Conservation (phyloP, 768 basidiomycete species). For the Cyclocybe aegerita region DNA sequence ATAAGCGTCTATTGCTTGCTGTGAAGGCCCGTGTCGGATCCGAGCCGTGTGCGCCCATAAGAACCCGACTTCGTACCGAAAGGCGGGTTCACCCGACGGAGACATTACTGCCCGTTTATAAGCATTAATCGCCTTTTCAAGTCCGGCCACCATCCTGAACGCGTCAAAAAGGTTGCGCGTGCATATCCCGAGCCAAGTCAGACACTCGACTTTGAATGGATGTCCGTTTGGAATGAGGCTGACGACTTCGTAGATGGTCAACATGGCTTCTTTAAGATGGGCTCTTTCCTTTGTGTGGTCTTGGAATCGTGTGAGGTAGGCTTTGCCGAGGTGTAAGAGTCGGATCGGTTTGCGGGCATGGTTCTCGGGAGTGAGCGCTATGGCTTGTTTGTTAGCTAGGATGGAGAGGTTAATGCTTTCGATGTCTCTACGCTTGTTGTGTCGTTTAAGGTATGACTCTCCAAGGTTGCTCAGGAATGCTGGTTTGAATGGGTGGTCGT, state of each 20-base stretch:
- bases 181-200: neutral
- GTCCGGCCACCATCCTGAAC: neutral
- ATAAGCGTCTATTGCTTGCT: conserved; percentile 1
- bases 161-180: neutral
- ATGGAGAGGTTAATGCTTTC: neutral
- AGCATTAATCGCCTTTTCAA: neutral
- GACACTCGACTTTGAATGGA: neutral
- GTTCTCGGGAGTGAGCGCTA: neutral
- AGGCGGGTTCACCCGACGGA: neutral
- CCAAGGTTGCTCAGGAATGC: neutral
- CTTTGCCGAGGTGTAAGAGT: neutral
- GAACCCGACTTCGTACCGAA: neutral
- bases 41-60: neutral
- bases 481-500: neutral
- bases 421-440: neutral
- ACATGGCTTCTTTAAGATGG: neutral
- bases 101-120: neutral
- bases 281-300: neutral
- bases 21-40: neutral
- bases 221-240: neutral
- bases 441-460: too few relatives aligned
- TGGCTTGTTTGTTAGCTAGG: neutral
- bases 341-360: neutral
- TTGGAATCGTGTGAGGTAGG: neutral
- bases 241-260: neutral